These are phyloP conservation scores for Melanopsichium pennsylvanicum DNA, from an alignment of 1,284 basidiomycete species.

Conservation along the genomic window DNA sequence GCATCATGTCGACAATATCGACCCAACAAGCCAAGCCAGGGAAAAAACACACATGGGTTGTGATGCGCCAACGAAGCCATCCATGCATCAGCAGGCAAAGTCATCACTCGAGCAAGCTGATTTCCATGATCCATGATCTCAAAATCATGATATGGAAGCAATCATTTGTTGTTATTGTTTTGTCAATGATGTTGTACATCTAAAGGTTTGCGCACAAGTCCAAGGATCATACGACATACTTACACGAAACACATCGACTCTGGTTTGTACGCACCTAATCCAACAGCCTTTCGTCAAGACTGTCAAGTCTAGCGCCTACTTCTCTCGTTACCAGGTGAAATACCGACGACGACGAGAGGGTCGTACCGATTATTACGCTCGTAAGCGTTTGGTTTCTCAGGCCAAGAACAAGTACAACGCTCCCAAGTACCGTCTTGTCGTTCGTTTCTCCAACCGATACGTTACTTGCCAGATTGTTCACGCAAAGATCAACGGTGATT, in stretches of 20 bases:
- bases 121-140: too few species aligned
- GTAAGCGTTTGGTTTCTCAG: slow-evolving; percentile 93
- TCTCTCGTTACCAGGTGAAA: slow-evolving; percentile 79
- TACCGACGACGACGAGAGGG: slow-evolving; percentile 82
- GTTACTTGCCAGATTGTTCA: slow-evolving; percentile 79
- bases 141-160: too few species aligned
- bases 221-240: slow-evolving; percentile 2
- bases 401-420: slow-evolving; percentile 99
- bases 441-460: slow-evolving; percentile 75
- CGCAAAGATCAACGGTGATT: slow-evolving; percentile 96
- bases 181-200: too few species aligned
- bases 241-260: background rate
- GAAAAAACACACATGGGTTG: background rate
- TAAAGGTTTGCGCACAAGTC: background rate
- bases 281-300: slow-evolving; percentile 70
- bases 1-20: slow-evolving; percentile 4
- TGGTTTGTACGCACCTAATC: background rate
- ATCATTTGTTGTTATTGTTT: too few species aligned
- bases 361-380: slow-evolving; percentile 99
- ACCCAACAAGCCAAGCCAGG: too few species aligned
- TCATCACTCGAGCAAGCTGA: too few species aligned
- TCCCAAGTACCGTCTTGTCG: slow-evolving; percentile 97
- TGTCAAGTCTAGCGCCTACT: slow-evolving; percentile 79
- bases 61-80: slow-evolving; percentile 5
- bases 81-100: slow-evolving; percentile 5